phyloP scores from a whole-genome alignment of 106 monocot genomes.

The Dendrobium huoshanense region DNA sequence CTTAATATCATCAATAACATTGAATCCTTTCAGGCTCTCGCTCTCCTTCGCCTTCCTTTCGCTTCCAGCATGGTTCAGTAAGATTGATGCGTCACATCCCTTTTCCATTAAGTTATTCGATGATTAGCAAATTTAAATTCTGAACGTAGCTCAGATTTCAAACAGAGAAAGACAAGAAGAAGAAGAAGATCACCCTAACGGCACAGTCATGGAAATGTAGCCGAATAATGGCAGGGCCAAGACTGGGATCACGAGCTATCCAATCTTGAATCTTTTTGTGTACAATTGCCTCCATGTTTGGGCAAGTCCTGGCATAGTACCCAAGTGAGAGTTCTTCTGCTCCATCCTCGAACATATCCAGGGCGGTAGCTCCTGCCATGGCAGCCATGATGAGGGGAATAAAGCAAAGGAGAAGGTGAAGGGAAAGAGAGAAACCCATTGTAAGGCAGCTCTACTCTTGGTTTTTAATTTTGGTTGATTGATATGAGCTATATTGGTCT shows the following conservation, averaged over 20 bases:
- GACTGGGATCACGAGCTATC: constrained; percentile 37
- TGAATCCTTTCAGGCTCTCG: constrained; percentile 56
- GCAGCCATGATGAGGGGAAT: not conserved
- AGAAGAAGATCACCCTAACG: constrained; percentile 28
- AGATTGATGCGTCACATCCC: constrained; percentile 60
- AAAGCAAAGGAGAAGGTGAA: not conserved
- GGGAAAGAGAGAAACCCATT: not conserved
- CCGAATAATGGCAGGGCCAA: constrained; percentile 44
- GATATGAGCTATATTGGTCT: not conserved
- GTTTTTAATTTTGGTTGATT: not conserved
- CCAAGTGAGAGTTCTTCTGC: constrained; percentile 27
- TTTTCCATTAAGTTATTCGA: constrained; percentile 6
- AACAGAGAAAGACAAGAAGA: too few relatives aligned
- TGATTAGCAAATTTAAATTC: not conserved
- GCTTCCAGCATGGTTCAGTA: constrained; percentile 31
- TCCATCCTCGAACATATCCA: not conserved
- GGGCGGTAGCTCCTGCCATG: not conserved
- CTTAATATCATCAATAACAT: constrained; percentile 61
- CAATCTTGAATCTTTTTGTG: constrained; percentile 33
- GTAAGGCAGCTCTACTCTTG: not conserved
- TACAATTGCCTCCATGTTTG: constrained; percentile 52
- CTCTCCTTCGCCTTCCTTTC: constrained; percentile 42
- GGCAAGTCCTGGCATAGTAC: constrained; percentile 44
- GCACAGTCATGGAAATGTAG: constrained; percentile 65
- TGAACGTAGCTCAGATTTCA: not conserved